A percentile compares a stretch with the other conserved stretches of the same genome.
Conservation (phyloP, 2,329 filamentous ascomycete species). For the Ophiocordyceps australis region DNA sequence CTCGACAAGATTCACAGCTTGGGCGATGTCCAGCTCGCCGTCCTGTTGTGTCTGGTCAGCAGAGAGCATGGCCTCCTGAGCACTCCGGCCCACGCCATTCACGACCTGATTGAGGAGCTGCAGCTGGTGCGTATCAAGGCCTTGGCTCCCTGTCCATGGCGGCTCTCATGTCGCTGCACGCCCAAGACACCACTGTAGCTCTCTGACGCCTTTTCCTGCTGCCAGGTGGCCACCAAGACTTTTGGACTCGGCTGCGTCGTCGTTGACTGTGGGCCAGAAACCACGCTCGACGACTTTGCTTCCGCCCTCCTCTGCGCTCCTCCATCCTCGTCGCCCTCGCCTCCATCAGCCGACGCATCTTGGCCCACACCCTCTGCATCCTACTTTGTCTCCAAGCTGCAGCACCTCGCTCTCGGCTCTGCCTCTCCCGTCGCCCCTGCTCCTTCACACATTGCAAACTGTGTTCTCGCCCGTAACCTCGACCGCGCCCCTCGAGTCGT, state of each 20-base stretch:
- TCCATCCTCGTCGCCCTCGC: conserved; percentile 1
- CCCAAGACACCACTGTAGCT: background rate
- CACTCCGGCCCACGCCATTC: conserved; percentile 41
- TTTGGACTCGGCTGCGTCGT: conserved; percentile 57
- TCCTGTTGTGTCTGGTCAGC: conserved; percentile 63
- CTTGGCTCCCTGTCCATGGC: background rate
- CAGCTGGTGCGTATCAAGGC: conserved; percentile 45
- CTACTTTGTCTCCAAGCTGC: conserved; percentile 11
- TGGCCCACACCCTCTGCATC: conserved; percentile 9
- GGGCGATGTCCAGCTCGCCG: conserved; percentile 74
- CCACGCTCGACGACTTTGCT: conserved; percentile 67
- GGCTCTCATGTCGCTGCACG: background rate
- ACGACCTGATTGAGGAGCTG: conserved; percentile 57
- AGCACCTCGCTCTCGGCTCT: conserved; percentile 7
- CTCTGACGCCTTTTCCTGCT: background rate
- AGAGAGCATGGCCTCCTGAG: conserved; percentile 82
- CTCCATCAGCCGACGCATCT: conserved; percentile 2
- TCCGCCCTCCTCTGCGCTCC: conserved; percentile 40
- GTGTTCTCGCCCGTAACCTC: conserved; percentile 68
- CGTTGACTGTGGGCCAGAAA: conserved; percentile 54
- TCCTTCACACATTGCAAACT: conserved; percentile 46
- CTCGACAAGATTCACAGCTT: conserved; percentile 57
- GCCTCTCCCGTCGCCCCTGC: conserved; percentile 11
- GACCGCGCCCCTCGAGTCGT: conserved; percentile 55
- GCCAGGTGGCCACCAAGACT: conserved; percentile 44